Evolutionary conservation across 2,329 filamentous ascomycete genomes (phyloP).

Genomic region (Cercospora janseana): DNA sequence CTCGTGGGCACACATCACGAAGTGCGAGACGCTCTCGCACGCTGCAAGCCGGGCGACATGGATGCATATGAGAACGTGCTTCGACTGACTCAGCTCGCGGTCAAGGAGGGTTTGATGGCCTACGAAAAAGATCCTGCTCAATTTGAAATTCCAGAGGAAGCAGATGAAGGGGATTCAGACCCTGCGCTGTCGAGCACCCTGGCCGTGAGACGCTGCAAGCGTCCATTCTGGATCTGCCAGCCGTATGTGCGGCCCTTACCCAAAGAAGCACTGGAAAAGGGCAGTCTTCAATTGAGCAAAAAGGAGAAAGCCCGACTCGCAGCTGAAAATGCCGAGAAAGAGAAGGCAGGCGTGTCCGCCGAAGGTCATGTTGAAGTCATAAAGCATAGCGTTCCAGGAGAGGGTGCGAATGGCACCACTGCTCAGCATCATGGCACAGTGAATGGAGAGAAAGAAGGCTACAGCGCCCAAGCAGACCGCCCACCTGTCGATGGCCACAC

Average conservation of each 20-base stretch:
- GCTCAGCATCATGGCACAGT: not conserved
- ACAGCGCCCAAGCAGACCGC: too few relatives aligned
- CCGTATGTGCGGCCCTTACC: slow-evolving; percentile 83
- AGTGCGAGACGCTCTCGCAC: slow-evolving; percentile 79
- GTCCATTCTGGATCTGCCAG: slow-evolving; percentile 89
- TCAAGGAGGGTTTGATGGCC: slow-evolving; percentile 69
- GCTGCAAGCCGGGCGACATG: slow-evolving; percentile 67
- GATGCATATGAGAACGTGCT: slow-evolving; percentile 74
- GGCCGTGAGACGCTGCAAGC: slow-evolving; percentile 68
- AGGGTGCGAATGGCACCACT: not conserved
- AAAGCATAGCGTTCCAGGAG: not conserved
- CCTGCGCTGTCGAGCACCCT: slow-evolving; percentile 46
- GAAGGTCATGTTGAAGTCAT: slow-evolving; percentile 34
- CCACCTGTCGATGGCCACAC: slow-evolving; percentile 25
- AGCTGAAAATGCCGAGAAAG: slow-evolving; percentile 31
- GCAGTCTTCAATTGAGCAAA: slow-evolving; percentile 37
- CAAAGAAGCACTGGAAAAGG: slow-evolving; percentile 64
- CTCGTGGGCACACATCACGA: slow-evolving; percentile 77
- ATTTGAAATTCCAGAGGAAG: slow-evolving; percentile 31
- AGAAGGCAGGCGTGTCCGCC: slow-evolving; percentile 30
- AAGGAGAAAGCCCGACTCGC: slow-evolving; percentile 34
- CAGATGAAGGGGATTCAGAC: slow-evolving; percentile 26
- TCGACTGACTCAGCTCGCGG: slow-evolving; percentile 68
- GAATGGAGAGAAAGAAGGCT: slow-evolving; percentile 20
- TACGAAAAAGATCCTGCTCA: slow-evolving; percentile 51